Conservation (phyloP, 176 grass and related monocot species). For the Hyparrhenia diplandra region DNA sequence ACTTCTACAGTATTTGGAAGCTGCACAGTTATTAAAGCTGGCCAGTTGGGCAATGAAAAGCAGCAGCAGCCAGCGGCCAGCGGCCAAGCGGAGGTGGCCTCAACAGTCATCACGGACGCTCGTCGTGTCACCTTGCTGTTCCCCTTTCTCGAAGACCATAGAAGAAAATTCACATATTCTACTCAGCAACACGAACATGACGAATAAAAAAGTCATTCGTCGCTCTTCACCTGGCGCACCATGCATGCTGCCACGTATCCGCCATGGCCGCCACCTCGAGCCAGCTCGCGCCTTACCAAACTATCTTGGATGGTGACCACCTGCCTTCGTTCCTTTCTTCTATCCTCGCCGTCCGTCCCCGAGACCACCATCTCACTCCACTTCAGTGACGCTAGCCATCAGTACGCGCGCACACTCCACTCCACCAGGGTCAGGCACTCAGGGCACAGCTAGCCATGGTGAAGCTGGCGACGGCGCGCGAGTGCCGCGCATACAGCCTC, state of each 20-base stretch:
- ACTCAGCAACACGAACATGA: neutral
- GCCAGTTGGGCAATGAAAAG: too few species aligned
- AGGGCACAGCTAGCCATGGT: constrained; percentile 35
- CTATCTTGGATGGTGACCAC: too few species aligned
- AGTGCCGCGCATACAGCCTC: constrained; percentile 63
- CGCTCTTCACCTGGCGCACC: constrained; percentile 21
- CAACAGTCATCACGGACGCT: neutral
- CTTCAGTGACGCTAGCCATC: neutral
- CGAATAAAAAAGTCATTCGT: neutral
- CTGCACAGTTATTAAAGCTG: too few species aligned
- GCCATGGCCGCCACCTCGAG: neutral
- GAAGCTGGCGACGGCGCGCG: constrained; percentile 77
- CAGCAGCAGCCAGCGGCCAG: too few species aligned
- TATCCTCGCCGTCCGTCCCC: neutral
- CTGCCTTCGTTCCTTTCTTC: neutral
- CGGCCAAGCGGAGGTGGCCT: neutral
- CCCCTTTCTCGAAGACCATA: neutral
- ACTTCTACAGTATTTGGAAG: too few species aligned
- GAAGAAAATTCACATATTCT: constrained; percentile 15
- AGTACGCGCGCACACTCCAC: too few species aligned
- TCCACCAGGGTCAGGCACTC: neutral
- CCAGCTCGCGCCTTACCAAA: neutral
- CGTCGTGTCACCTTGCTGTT: neutral
- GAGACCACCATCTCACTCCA: neutral
- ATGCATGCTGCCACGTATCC: constrained; percentile 85